A percentile compares a stretch with the other conserved stretches of the same genome.
phyloP scores from a whole-genome alignment of 1,139 yeast species.

The Blastobotrys buckinghamii region DNA sequence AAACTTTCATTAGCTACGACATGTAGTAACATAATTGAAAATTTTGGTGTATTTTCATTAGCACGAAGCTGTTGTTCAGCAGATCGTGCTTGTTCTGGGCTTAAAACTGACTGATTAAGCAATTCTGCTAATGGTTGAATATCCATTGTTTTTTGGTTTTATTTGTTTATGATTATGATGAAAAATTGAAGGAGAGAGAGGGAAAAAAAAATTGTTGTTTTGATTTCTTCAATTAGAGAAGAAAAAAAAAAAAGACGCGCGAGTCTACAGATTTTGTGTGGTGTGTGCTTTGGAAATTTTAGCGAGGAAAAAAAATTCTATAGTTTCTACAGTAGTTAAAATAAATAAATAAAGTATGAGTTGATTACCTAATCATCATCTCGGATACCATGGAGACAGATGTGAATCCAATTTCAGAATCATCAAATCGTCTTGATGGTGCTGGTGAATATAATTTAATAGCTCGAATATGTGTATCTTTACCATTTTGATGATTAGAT shows the following conservation, averaged over 20 bases:
- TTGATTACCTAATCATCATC: conserved; percentile 1
- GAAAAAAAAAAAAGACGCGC: background rate
- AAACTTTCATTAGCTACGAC: conserved; percentile 63
- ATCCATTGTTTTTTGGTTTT: conserved; percentile 2
- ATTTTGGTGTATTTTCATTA: conserved; percentile 64
- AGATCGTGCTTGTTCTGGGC: conserved; percentile 17
- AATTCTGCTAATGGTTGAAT: conserved; percentile 18
- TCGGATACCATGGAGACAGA: conserved; percentile 4
- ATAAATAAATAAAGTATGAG: no score
- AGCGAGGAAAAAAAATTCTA: background rate
- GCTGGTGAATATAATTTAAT: conserved; percentile 49
- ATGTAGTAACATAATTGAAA: conserved; percentile 67
- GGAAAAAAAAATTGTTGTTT: background rate
- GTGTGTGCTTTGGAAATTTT: no score
- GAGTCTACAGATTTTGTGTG: no score
- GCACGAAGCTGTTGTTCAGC: conserved; percentile 45
- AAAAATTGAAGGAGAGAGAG: background rate
- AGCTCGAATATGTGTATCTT: conserved; percentile 86
- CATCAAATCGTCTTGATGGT: background rate
- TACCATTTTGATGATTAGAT: conserved; percentile 92
- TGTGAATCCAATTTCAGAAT: conserved; percentile 3
- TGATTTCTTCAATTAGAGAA: background rate
- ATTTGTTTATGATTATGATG: background rate
- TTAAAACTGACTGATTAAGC: conserved; percentile 19
- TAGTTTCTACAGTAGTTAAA: background rate